phyloP scores from a whole-genome alignment of 345 rosid species.

The Gossypium arboreum region DNA sequence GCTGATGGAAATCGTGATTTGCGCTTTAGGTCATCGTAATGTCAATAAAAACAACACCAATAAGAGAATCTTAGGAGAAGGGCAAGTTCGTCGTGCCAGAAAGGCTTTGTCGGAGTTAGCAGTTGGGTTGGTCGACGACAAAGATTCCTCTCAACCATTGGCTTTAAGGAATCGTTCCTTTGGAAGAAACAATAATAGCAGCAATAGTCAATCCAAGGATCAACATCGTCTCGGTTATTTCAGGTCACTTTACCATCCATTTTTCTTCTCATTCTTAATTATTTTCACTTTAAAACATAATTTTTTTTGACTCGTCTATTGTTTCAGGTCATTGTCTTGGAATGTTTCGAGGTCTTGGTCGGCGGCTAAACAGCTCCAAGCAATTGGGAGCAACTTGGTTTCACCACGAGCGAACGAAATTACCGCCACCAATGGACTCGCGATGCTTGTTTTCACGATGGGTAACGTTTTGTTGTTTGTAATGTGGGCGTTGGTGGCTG shows the following conservation, averaged over 20 bases:
- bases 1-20: constrained; percentile 62
- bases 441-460: constrained; percentile 68
- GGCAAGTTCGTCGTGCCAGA: constrained; percentile 81
- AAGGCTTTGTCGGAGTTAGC: constrained; percentile 81
- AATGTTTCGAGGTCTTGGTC: constrained; percentile 97
- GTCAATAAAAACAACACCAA: not conserved
- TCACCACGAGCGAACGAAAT: constrained; percentile 62
- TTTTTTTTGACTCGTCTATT: not conserved
- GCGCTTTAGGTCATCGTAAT: constrained; percentile 46
- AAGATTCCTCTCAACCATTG: constrained; percentile 42
- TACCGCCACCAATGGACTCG: constrained; percentile 54
- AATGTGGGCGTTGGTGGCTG: constrained; percentile 94
- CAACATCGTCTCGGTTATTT: constrained; percentile 46
- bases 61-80: constrained; percentile 55
- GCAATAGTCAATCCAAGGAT: constrained; percentile 28
- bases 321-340: constrained; percentile 80
- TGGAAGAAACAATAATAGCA: constrained; percentile 37
- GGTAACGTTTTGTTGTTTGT: constrained; percentile 63
- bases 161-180: constrained; percentile 82
- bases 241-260: not conserved
- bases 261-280: not conserved
- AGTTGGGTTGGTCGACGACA: constrained; percentile 79
- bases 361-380: constrained; percentile 83
- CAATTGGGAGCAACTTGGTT: constrained; percentile 55
- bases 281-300: not conserved